These are phyloP conservation scores for Aspergillus transmontanensis DNA, from an alignment of 2,329 filamentous ascomycete species.

Conservation along the genomic window DNA sequence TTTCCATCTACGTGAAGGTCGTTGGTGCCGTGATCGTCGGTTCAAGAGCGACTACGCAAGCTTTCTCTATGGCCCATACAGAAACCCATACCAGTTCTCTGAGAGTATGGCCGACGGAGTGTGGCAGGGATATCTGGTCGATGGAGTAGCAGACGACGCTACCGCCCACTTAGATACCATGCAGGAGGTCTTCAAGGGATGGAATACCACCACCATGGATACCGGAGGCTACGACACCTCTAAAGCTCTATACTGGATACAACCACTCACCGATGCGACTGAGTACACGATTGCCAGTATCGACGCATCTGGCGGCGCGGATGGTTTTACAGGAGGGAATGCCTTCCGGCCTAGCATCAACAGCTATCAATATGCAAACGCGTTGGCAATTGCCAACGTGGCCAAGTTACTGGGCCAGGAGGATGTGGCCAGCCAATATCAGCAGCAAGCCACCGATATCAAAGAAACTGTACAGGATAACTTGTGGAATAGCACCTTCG, in stretches of 20 bases:
- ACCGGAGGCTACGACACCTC: slow-evolving; percentile 41
- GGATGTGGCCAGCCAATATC: slow-evolving; percentile 23
- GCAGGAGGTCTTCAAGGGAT: slow-evolving; percentile 20
- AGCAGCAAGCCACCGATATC: slow-evolving; percentile 36
- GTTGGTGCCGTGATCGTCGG: slow-evolving; percentile 49
- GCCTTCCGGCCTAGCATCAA: slow-evolving; percentile 50
- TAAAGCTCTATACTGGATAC: slow-evolving; percentile 48
- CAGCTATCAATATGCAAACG: slow-evolving; percentile 49
- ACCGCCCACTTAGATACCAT: slow-evolving; percentile 32
- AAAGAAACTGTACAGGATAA: slow-evolving; percentile 42
- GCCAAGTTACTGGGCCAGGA: slow-evolving; percentile 34
- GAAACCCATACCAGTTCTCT: slow-evolving; percentile 47
- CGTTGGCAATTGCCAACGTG: slow-evolving; percentile 44
- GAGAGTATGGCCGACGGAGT: slow-evolving; percentile 46
- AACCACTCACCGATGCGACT: slow-evolving; percentile 48
- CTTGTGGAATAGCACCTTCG: slow-evolving; percentile 48
- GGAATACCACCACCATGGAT: slow-evolving; percentile 38
- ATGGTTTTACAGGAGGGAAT: slow-evolving; percentile 46
- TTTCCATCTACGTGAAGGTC: slow-evolving; percentile 48
- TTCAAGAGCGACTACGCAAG: slow-evolving; percentile 49
- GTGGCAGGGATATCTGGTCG: slow-evolving; percentile 46
- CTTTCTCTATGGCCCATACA: slow-evolving; percentile 43
- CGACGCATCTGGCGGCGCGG: slow-evolving; percentile 38
- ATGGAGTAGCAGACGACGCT: slow-evolving; percentile 39
- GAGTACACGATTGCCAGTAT: slow-evolving; percentile 51